These are phyloP conservation scores for Musa troglodytarum DNA, from an alignment of 176 grass and related monocot genomes.

Conservation along the genomic window DNA sequence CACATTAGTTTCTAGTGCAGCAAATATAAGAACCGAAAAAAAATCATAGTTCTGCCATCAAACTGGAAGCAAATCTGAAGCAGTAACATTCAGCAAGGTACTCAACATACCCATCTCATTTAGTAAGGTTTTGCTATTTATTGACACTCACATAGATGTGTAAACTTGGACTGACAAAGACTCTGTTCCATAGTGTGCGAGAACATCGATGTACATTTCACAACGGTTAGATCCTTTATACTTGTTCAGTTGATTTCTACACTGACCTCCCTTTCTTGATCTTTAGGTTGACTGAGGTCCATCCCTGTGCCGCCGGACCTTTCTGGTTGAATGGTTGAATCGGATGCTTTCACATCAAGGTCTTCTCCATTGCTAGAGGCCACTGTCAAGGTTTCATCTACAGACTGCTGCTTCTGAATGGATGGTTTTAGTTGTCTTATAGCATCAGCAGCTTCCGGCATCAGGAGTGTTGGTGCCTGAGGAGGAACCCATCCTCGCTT, in stretches of 20 bases:
- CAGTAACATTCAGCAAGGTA: no score
- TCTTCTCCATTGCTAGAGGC: neutral
- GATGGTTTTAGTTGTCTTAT: neutral
- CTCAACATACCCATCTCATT: no score
- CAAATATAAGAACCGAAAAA: no score
- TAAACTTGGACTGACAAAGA: no score
- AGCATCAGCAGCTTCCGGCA: slow-evolving; percentile 10
- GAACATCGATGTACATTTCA: neutral
- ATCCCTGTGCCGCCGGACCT: neutral
- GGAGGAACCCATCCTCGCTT: neutral
- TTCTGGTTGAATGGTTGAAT: neutral
- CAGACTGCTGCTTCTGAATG: neutral
- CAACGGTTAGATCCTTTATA: neutral
- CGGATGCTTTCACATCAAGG: neutral
- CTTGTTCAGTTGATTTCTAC: neutral
- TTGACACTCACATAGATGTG: no score
- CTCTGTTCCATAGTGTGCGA: neutral
- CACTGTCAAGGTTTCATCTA: neutral
- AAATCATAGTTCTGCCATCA: no score
- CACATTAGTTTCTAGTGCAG: no score
- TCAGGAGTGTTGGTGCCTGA: neutral
- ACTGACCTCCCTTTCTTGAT: neutral
- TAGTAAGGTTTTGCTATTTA: no score
- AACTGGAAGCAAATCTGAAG: no score
- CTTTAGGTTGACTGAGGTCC: neutral